A percentile compares a stretch with the other conserved stretches of the same genome.
phyloP scores from a whole-genome alignment of 1,284 basidiomycete species.

The Malassezia sp. region DNA sequence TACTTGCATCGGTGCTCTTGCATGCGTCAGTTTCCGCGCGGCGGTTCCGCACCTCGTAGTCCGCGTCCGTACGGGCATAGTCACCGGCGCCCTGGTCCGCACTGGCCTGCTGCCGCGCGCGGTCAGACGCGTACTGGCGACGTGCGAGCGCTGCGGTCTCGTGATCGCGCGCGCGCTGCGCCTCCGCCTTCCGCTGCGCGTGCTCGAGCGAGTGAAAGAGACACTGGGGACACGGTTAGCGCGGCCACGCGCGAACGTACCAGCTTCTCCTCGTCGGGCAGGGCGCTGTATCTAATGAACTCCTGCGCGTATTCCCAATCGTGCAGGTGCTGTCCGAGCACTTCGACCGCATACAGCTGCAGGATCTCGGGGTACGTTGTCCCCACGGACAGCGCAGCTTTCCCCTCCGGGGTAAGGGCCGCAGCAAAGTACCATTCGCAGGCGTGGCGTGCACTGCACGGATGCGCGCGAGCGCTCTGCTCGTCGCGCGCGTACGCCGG shows the following conservation, averaged over 20 bases:
- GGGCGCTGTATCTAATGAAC: conserved; percentile 26
- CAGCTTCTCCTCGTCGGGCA: conserved; percentile 20
- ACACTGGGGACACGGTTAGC: no score
- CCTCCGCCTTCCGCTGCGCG: no score
- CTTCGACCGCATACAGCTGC: conserved; percentile 27
- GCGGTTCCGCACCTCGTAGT: no score
- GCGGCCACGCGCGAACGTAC: no score
- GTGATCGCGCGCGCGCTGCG: no score
- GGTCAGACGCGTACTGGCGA: no score
- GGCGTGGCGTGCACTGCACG: conserved; percentile 18
- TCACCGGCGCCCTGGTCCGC: background rate
- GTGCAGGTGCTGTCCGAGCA: conserved; percentile 22
- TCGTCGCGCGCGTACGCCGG: conserved; percentile 3
- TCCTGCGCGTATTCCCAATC: conserved; percentile 36
- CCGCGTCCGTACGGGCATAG: no score
- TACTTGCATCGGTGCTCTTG: no score
- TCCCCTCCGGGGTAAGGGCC: conserved; percentile 18
- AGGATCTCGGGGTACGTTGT: conserved; percentile 28
- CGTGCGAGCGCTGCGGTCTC: no score
- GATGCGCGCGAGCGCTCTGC: background rate
- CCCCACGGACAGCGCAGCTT: conserved; percentile 1
- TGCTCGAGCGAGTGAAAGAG: no score
- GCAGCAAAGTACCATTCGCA: conserved; percentile 34
- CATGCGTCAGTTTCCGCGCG: no score
- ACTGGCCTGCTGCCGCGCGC: no score